A percentile compares a stretch with the other conserved stretches of the same genome.
Conservation (phyloP, 371 early-diverging fungal genomes). For the Mucor lusitanicus region DNA sequence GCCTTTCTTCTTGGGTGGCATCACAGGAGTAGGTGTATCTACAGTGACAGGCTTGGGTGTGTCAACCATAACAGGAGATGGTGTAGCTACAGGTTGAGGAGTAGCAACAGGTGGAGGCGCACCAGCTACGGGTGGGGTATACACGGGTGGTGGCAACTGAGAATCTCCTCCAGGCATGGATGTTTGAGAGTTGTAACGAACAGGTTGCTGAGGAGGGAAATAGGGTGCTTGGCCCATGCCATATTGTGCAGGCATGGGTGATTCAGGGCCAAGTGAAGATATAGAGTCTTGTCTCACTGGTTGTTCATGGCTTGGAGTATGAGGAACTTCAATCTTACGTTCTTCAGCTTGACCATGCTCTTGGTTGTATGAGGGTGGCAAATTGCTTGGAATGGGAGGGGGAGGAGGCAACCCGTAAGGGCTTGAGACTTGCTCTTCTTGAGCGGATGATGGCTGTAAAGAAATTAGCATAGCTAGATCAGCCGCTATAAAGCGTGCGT, state of each 20-base stretch:
- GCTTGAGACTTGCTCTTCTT: neutral
- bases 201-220: conserved; percentile 4
- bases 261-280: conserved; percentile 27
- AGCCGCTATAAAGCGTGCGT: neutral
- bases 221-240: conserved; percentile 29
- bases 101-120: neutral
- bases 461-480: no score
- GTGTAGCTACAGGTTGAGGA: neutral
- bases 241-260: conserved; percentile 30
- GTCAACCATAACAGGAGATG: neutral
- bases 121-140: conserved; percentile 12
- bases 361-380: conserved; percentile 9
- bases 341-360: conserved; percentile 16
- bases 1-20: conserved; percentile 18
- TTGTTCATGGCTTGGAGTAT: neutral
- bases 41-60: conserved; percentile 5
- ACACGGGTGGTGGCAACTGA: neutral
- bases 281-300: conserved; percentile 14
- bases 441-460: neutral
- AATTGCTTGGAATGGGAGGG: neutral
- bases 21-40: conserved; percentile 6
- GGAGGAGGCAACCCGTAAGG: neutral
- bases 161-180: conserved; percentile 1
- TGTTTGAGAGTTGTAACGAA: conserved; percentile 7
- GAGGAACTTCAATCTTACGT: conserved; percentile 3